A percentile compares a stretch with the other conserved stretches of the same genome.
Evolutionary conservation across 129 eudicot genomes (phyloP).

Genomic region (Calendula officinalis): DNA sequence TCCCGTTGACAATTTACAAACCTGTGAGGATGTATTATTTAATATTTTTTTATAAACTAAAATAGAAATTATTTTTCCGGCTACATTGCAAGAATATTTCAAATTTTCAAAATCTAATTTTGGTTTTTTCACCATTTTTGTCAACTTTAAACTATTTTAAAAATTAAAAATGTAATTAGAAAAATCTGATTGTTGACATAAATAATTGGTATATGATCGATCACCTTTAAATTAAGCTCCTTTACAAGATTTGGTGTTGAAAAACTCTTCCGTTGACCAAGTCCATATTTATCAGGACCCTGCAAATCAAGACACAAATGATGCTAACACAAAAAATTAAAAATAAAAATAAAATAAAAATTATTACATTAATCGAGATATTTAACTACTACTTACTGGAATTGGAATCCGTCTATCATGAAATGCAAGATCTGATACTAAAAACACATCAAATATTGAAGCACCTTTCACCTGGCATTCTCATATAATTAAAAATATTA

Average conservation of each 20-base stretch:
- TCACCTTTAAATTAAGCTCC: slow-evolving; percentile 75
- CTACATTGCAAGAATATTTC: neutral
- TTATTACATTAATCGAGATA: neutral
- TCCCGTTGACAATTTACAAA: slow-evolving; percentile 81
- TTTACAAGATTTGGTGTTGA: slow-evolving; percentile 69
- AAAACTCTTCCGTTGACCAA: slow-evolving; percentile 68
- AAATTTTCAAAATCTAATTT: neutral
- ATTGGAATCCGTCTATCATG: slow-evolving; percentile 74
- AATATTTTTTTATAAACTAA: neutral
- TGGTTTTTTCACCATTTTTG: neutral
- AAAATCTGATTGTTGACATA: neutral
- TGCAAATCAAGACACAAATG: slow-evolving; percentile 17
- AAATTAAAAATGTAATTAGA: too few relatives aligned
- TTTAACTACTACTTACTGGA: slow-evolving; percentile 45
- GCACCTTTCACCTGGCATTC: slow-evolving; percentile 62
- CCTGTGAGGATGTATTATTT: slow-evolving; percentile 35
- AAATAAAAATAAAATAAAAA: neutral
- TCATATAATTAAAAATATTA: slow-evolving; percentile 14
- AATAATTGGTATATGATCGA: neutral
- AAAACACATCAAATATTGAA: slow-evolving; percentile 50
- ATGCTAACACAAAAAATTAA: slow-evolving; percentile 3
- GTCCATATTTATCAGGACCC: slow-evolving; percentile 85
- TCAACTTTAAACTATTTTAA: neutral
- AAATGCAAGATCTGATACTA: slow-evolving; percentile 67
- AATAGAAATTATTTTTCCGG: neutral